A percentile compares a stretch with the other conserved stretches of the same genome.
phyloP scores from a whole-genome alignment of 2,329 filamentous ascomycete genomes.

The Paecilomyces variotii region DNA sequence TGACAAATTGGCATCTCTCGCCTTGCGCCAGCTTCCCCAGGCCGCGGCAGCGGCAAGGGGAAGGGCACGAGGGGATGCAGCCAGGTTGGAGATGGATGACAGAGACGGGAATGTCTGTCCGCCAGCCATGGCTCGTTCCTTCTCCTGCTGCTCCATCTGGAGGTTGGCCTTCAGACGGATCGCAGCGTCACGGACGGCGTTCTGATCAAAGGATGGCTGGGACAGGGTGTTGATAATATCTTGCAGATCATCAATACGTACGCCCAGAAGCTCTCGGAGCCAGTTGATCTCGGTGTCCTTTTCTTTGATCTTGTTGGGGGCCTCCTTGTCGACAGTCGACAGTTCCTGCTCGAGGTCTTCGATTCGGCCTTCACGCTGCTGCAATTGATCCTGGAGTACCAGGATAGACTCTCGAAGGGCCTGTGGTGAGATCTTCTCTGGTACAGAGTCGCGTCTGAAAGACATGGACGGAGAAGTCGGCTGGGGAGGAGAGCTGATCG shows the following conservation, averaged over 20 bases:
- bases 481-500: slow-evolving; percentile 29
- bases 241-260: slow-evolving; percentile 82
- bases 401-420: slow-evolving; percentile 92
- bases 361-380: slow-evolving; percentile 83
- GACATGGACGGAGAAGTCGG: slow-evolving; percentile 41
- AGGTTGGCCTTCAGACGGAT: slow-evolving; percentile 90
- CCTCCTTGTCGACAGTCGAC: slow-evolving; percentile 63
- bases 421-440: slow-evolving; percentile 87
- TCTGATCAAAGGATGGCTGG: slow-evolving; percentile 65
- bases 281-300: slow-evolving; percentile 90
- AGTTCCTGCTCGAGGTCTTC: slow-evolving; percentile 74
- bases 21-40: slow-evolving; percentile 90
- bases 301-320: slow-evolving; percentile 75
- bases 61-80: slow-evolving; percentile 67
- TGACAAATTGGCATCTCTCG: slow-evolving; percentile 42
- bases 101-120: slow-evolving; percentile 63
- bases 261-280: slow-evolving; percentile 86
- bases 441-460: slow-evolving; percentile 40
- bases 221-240: slow-evolving; percentile 80
- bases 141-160: slow-evolving; percentile 96
- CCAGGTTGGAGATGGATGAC: slow-evolving; percentile 66
- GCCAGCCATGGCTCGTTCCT: slow-evolving; percentile 71
- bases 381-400: slow-evolving; percentile 91
- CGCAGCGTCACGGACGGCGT: slow-evolving; percentile 76
- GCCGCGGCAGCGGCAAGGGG: slow-evolving; percentile 87